Evolutionary conservation across 2,329 filamentous ascomycete species (phyloP).

Genomic region (Hypoxylon sp.): DNA sequence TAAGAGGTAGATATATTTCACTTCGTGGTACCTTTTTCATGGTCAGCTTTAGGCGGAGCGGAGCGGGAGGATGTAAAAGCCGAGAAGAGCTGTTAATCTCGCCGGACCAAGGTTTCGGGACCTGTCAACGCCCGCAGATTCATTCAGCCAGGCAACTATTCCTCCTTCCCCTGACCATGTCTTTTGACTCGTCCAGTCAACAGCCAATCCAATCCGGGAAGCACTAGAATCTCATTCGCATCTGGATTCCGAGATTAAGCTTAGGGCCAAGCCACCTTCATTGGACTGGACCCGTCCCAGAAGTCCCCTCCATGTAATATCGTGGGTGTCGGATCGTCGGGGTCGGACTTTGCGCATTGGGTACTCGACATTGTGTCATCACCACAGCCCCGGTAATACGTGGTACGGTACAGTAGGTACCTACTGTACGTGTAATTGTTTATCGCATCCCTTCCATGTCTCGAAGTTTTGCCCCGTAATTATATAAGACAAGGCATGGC

Average conservation of each 20-base stretch:
- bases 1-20: background rate
- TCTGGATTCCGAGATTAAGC: conserved; percentile 22
- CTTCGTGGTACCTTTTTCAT: background rate
- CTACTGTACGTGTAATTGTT: conserved; percentile 2
- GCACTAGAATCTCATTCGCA: conserved; percentile 19
- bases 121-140: conserved; percentile 13
- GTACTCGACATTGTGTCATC: conserved; percentile 36
- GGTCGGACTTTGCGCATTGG: conserved; percentile 40
- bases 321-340: conserved; percentile 26
- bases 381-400: conserved; percentile 22
- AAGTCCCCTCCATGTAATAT: conserved; percentile 30
- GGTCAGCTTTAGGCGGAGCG: conserved; percentile 15
- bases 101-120: conserved; percentile 30
- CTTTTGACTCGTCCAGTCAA: conserved; percentile 26
- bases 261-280: conserved; percentile 27
- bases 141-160: conserved; percentile 8
- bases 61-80: conserved; percentile 43
- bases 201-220: conserved; percentile 31
- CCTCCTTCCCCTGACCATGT: conserved; percentile 24
- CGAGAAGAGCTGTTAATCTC: conserved; percentile 28
- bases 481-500: conserved; percentile 50
- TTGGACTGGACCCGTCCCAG: conserved; percentile 13
- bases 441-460: conserved; percentile 43
- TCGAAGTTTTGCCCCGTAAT: conserved; percentile 40
- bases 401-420: conserved; percentile 20